Conservation (phyloP, 176 grass and related monocot genomes). For the Zizania latifolia region DNA sequence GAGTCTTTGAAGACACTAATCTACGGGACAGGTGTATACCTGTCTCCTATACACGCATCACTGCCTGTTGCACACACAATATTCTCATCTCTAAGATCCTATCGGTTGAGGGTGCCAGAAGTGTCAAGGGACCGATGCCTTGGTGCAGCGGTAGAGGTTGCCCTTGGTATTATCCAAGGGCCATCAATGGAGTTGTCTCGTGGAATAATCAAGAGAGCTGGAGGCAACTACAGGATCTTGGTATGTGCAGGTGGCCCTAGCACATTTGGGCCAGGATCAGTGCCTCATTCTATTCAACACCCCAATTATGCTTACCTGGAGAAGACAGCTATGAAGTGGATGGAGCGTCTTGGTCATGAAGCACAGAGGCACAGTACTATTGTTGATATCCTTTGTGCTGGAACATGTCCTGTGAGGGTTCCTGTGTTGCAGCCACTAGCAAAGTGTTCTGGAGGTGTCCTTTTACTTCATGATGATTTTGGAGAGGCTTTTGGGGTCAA, state of each 20-base stretch:
- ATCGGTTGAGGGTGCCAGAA: slow-evolving; percentile 71
- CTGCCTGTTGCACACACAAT: slow-evolving; percentile 83
- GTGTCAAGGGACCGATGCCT: slow-evolving; percentile 81
- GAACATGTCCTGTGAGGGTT: slow-evolving; percentile 81
- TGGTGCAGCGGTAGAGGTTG: slow-evolving; percentile 81
- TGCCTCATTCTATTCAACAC: slow-evolving; percentile 71
- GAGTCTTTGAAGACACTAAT: slow-evolving; percentile 79
- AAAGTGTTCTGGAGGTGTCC: slow-evolving; percentile 84
- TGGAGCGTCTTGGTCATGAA: slow-evolving; percentile 85
- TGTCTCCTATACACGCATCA: slow-evolving; percentile 86
- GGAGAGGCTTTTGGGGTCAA: slow-evolving; percentile 98
- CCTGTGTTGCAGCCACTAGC: slow-evolving; percentile 80
- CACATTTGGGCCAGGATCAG: slow-evolving; percentile 87
- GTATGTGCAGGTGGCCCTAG: slow-evolving; percentile 76
- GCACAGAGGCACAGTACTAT: slow-evolving; percentile 68
- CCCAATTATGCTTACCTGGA: slow-evolving; percentile 98
- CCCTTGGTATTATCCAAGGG: slow-evolving; percentile 81
- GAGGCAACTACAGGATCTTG: slow-evolving; percentile 95
- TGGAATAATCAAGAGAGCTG: slow-evolving; percentile 90
- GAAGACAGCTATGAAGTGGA: slow-evolving; percentile 80
- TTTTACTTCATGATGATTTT: slow-evolving; percentile 98
- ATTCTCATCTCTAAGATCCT: slow-evolving; percentile 86
- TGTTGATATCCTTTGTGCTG: slow-evolving; percentile 88
- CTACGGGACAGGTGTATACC: slow-evolving; percentile 76
- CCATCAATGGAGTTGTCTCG: slow-evolving; percentile 71